Percentiles rank a stretch among this genome's conserved stretches.
phyloP scores from a whole-genome alignment of 2,329 filamentous ascomycete species.

The Rhynchosporium secalis region DNA sequence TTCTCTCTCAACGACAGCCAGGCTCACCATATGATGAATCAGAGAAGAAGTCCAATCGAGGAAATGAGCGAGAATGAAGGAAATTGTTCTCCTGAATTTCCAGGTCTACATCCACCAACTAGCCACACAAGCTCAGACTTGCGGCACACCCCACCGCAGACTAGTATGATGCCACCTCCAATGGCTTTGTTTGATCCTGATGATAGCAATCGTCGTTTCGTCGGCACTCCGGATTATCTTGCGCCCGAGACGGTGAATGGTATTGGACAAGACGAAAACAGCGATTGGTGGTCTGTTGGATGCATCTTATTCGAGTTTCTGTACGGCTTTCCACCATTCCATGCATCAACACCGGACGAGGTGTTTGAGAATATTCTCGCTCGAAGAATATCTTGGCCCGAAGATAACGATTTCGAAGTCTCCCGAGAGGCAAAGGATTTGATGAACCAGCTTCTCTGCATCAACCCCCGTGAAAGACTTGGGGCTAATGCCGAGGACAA shows the following conservation, averaged over 20 bases:
- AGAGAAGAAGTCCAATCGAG: conserved; percentile 63
- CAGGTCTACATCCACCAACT: conserved; percentile 56
- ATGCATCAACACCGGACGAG: conserved; percentile 83
- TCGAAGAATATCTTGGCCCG: conserved; percentile 89
- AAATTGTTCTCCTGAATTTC: conserved; percentile 75
- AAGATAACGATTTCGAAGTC: conserved; percentile 74
- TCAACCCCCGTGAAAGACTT: conserved; percentile 77
- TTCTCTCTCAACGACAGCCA: conserved; percentile 71
- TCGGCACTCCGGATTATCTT: conserved; percentile 95
- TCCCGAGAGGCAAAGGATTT: conserved; percentile 90
- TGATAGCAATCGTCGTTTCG: conserved; percentile 88
- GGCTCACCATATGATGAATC: conserved; percentile 39
- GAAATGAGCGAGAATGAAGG: conserved; percentile 72
- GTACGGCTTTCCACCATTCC: conserved; percentile 91
- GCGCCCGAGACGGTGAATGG: conserved; percentile 97
- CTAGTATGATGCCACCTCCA: conserved; percentile 80
- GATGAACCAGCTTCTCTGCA: conserved; percentile 87
- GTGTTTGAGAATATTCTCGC: conserved; percentile 96
- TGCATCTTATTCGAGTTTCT: conserved; percentile 97
- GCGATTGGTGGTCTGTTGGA: conserved; percentile 99
- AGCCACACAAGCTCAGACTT: conserved; percentile 46
- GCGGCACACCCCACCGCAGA: conserved; percentile 61
- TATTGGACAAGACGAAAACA: conserved; percentile 93
- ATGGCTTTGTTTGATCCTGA: conserved; percentile 96
- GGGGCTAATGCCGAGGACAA: conserved; percentile 85